A percentile compares a stretch with the other conserved stretches of the same genome.
phyloP scores from a whole-genome alignment of 768 basidiomycete genomes.

The Boletus coccyginus region DNA sequence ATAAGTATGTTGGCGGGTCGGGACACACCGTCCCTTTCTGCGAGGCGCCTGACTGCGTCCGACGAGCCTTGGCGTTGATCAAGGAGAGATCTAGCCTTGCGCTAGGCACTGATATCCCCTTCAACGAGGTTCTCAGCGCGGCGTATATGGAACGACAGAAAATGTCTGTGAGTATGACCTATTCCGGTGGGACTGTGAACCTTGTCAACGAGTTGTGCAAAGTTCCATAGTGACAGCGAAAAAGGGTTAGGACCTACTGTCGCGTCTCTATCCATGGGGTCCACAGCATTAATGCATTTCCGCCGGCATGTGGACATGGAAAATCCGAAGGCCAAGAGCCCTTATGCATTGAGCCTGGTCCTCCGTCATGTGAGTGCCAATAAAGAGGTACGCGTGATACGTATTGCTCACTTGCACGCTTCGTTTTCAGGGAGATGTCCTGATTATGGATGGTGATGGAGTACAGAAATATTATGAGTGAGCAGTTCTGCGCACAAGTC shows the following conservation, averaged over 20 bases:
- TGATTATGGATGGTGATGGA: slow-evolving; percentile 71
- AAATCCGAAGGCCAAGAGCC: slow-evolving; percentile 20
- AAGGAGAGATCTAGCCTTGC: slow-evolving; percentile 50
- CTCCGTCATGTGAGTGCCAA: slow-evolving; percentile 58
- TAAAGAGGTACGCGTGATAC: neutral
- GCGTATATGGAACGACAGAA: slow-evolving; percentile 85
- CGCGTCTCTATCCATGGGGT: slow-evolving; percentile 74
- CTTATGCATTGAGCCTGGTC: slow-evolving; percentile 50
- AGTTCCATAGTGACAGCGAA: slow-evolving; percentile 84
- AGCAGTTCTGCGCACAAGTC: slow-evolving; percentile 21
- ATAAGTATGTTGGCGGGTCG: slow-evolving; percentile 75
- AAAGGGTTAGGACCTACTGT: slow-evolving; percentile 68
- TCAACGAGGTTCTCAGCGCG: slow-evolving; percentile 80
- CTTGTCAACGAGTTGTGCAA: slow-evolving; percentile 6
- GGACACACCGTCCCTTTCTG: slow-evolving; percentile 68
- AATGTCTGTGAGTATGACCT: slow-evolving; percentile 60
- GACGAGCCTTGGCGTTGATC: slow-evolving; percentile 57
- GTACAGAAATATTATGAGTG: slow-evolving; percentile 74
- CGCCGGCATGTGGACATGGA: slow-evolving; percentile 45
- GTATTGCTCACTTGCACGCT: slow-evolving; percentile 1
- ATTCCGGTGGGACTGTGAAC: neutral
- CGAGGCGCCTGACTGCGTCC: slow-evolving; percentile 56
- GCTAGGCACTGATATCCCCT: slow-evolving; percentile 38
- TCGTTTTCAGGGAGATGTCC: slow-evolving; percentile 65
- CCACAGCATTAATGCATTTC: slow-evolving; percentile 79